Conservation (phyloP, 345 rosid species). For the Clausena lansium region DNA sequence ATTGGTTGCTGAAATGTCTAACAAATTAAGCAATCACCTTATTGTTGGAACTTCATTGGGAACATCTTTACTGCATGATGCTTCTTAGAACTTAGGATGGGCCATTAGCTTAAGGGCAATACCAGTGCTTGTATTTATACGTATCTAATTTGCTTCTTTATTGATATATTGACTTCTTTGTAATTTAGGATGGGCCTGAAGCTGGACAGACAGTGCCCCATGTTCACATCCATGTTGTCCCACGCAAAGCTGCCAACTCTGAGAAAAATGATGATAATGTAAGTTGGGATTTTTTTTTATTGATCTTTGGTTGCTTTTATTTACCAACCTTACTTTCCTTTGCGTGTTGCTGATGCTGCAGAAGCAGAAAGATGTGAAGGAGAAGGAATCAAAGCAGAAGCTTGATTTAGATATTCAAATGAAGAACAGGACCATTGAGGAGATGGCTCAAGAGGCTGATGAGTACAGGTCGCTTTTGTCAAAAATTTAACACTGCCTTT, state of each 20-base stretch:
- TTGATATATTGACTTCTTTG: neutral
- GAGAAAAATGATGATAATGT: slow-evolving; percentile 89
- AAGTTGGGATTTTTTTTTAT: slow-evolving; percentile 25
- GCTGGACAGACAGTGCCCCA: slow-evolving; percentile 94
- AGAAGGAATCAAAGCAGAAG: slow-evolving; percentile 65
- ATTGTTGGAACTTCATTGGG: neutral
- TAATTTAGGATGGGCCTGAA: slow-evolving; percentile 75
- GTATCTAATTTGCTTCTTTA: neutral
- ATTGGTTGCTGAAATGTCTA: neutral
- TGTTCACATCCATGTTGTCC: slow-evolving; percentile 88
- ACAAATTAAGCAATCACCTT: neutral
- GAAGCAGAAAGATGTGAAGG: slow-evolving; percentile 76
- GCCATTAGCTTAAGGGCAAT: too few species aligned
- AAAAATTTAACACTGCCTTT: neutral
- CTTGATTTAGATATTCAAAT: slow-evolving; percentile 78
- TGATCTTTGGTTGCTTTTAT: neutral
- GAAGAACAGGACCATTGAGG: slow-evolving; percentile 66
- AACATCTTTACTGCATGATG: neutral
- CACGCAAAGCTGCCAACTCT: slow-evolving; percentile 78
- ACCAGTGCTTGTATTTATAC: too few species aligned
- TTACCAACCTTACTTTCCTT: neutral
- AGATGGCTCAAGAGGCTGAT: slow-evolving; percentile 79
- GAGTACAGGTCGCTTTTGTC: slow-evolving; percentile 48
- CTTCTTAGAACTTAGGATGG: too few species aligned
- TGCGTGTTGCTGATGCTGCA: slow-evolving; percentile 17